Evolutionary conservation across 306 rosid genomes (phyloP).

Genomic region (Canavalia gladiata): DNA sequence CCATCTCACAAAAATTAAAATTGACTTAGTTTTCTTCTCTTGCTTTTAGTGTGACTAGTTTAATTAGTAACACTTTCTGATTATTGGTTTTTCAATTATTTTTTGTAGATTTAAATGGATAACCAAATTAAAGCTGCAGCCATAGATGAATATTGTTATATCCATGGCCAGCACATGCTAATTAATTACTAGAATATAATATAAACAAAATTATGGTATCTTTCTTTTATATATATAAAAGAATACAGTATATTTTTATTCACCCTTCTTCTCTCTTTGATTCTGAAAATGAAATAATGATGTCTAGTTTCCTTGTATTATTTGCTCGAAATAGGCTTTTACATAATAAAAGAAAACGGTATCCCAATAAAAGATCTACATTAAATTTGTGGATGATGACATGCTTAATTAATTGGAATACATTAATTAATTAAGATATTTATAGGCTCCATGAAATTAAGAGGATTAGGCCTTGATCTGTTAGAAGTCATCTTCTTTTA

Average conservation of each 20-base stretch:
- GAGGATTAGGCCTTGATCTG: constrained; percentile 41
- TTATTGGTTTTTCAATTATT: constrained; percentile 28
- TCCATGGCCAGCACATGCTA: constrained; percentile 41
- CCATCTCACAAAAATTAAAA: not conserved
- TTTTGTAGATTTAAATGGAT: constrained; percentile 22
- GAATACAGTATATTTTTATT: not conserved
- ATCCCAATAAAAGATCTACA: constrained; percentile 9
- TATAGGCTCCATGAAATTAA: constrained; percentile 32
- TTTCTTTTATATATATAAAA: not conserved
- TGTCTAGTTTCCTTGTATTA: not conserved
- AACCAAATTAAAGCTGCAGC: constrained; percentile 39
- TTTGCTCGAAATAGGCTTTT: constrained; percentile 23
- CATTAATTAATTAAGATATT: constrained; percentile 20
- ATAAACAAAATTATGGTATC: not conserved
- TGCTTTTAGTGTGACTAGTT: constrained; percentile 22
- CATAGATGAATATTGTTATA: constrained; percentile 11
- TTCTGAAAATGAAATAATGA: constrained; percentile 23
- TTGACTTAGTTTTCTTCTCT: not conserved
- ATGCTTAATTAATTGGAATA: constrained; percentile 11
- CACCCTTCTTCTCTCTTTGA: constrained; percentile 27
- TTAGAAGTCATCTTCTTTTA: constrained; percentile 10
- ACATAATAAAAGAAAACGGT: constrained; percentile 16
- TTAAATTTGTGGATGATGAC: constrained; percentile 39
- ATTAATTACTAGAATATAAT: constrained; percentile 14
- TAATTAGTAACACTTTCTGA: constrained; percentile 24